phyloP scores from a whole-genome alignment of 768 basidiomycete species.

The Lactarius sp. region DNA sequence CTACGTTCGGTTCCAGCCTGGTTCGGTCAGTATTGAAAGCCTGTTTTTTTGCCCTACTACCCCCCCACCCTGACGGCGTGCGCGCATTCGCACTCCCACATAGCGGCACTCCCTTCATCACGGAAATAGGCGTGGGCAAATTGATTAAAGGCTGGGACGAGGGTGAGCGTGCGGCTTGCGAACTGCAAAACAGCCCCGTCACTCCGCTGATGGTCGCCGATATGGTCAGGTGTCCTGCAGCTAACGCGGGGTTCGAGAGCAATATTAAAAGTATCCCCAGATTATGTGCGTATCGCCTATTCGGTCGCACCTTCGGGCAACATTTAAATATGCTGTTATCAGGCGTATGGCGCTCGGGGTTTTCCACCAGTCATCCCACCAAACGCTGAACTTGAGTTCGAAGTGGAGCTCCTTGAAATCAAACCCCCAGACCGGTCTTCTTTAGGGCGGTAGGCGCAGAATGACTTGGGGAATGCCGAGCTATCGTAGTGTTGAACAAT shows the following conservation, averaged over 20 bases:
- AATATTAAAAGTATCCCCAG: conserved; percentile 55
- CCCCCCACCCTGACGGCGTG: background rate
- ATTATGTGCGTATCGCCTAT: conserved; percentile 54
- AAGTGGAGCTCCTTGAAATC: conserved; percentile 78
- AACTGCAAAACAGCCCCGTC: background rate
- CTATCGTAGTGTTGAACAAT: background rate
- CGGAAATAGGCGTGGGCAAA: conserved; percentile 68
- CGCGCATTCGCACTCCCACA: background rate
- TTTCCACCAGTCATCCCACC: conserved; percentile 75
- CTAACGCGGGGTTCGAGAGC: conserved; percentile 75
- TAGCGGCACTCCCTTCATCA: conserved; percentile 57
- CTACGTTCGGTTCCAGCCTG: conserved; percentile 66
- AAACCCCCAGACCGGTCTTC: conserved; percentile 31
- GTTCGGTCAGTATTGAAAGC: conserved; percentile 49
- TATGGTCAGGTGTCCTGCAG: conserved; percentile 57
- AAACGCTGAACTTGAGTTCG: conserved; percentile 76
- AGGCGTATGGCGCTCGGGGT: conserved; percentile 71
- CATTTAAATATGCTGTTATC: conserved; percentile 2
- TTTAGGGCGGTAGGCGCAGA: background rate
- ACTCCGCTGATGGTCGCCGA: conserved; percentile 17
- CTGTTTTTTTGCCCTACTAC: background rate
- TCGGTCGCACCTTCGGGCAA: background rate
- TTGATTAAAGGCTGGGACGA: conserved; percentile 91
- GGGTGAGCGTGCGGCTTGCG: conserved; percentile 41
- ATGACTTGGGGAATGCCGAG: background rate